These are phyloP conservation scores for Bacterosira constricta DNA, from an alignment of 108 stramenopile species.

Conservation along the genomic window DNA sequence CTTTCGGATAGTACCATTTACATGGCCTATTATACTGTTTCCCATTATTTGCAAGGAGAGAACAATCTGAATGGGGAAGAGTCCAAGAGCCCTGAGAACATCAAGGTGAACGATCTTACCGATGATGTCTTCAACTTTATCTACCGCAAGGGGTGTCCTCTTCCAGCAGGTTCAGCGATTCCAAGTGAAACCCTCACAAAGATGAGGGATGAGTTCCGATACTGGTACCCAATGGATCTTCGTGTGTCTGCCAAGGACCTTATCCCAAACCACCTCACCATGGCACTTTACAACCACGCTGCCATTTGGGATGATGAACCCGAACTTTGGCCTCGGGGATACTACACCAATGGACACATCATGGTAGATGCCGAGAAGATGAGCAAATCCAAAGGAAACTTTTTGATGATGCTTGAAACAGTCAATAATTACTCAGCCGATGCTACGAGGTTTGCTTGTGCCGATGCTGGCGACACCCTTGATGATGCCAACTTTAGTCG, in stretches of 20 bases:
- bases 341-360: conserved; percentile 96
- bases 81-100: conserved; percentile 73
- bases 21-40: conserved; percentile 99
- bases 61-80: conserved; percentile 89
- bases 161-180: conserved; percentile 78
- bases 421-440: conserved; percentile 86
- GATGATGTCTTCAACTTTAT: conserved; percentile 95
- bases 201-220: conserved; percentile 90
- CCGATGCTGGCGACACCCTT: conserved; percentile 96
- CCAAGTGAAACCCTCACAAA: conserved; percentile 70
- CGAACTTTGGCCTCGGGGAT: conserved; percentile 90
- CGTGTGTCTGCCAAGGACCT: conserved; percentile 97
- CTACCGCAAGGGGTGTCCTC: conserved; percentile 70
- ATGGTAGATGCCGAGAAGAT: conserved; percentile 97
- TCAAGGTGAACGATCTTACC: conserved; percentile 84
- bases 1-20: conserved; percentile 98
- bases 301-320: conserved; percentile 96
- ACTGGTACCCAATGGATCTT: conserved; percentile 99
- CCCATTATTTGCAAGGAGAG: conserved; percentile 90
- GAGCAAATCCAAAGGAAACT: conserved; percentile 98
- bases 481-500: conserved; percentile 99
- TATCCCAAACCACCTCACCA: conserved; percentile 98
- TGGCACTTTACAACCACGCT: conserved; percentile 98
- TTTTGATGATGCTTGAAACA: conserved; percentile 95
- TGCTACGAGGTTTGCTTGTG: conserved; percentile 93